A percentile compares a stretch with the other conserved stretches of the same genome.
phyloP scores from a whole-genome alignment of 2,329 filamentous ascomycete species.

The Diaporthe citrichinensis region DNA sequence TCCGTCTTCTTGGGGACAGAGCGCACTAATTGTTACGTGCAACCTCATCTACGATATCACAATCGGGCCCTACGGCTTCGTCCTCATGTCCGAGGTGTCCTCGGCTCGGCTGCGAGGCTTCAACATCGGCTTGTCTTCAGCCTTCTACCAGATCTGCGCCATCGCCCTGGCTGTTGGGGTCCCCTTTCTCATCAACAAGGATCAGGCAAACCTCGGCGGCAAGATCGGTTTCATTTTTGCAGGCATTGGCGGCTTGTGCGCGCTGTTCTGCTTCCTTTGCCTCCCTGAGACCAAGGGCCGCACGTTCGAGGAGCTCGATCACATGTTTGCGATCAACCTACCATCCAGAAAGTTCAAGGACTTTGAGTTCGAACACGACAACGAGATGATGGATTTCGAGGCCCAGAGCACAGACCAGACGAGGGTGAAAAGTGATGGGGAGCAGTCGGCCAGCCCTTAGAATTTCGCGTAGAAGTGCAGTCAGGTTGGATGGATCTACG shows the following conservation, averaged over 20 bases:
- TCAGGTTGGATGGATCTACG: background rate
- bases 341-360: slow-evolving; percentile 35
- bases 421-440: background rate
- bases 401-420: background rate
- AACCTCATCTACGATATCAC: slow-evolving; percentile 44
- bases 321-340: slow-evolving; percentile 23
- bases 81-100: slow-evolving; percentile 43
- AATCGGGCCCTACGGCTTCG: slow-evolving; percentile 42
- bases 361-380: background rate
- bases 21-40: slow-evolving; percentile 51
- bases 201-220: slow-evolving; percentile 50
- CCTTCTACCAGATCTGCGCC: slow-evolving; percentile 46
- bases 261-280: slow-evolving; percentile 48
- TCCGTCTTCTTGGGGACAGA: slow-evolving; percentile 54
- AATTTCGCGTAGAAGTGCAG: background rate
- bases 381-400: background rate
- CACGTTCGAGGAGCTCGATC: slow-evolving; percentile 40
- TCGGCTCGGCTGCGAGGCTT: slow-evolving; percentile 41
- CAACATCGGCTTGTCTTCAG: slow-evolving; percentile 45
- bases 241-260: slow-evolving; percentile 45
- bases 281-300: slow-evolving; percentile 38
- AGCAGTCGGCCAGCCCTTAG: background rate
- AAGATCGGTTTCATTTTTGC: slow-evolving; percentile 52
- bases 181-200: slow-evolving; percentile 52
- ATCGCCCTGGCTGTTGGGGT: slow-evolving; percentile 52